phyloP scores from a whole-genome alignment of 164 flowering plant genomes.

The Nymphaea colorata region DNA sequence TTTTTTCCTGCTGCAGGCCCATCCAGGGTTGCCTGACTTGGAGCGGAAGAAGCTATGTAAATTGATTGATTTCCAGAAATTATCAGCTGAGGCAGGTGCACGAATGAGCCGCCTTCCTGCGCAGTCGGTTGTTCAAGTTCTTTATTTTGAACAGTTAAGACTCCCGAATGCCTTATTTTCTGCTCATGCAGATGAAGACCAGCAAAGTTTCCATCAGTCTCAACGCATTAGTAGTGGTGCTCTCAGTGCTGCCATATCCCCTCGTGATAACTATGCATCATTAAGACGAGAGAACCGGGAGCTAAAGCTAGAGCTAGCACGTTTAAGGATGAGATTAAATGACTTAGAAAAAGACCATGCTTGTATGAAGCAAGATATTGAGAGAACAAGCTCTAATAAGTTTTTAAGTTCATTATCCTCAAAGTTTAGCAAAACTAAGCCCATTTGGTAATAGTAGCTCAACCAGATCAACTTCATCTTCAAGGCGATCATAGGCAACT shows the following conservation, averaged over 20 bases:
- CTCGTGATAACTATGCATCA: constrained; percentile 91
- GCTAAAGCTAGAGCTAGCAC: constrained; percentile 82
- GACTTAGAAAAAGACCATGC: no score
- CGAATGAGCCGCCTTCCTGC: constrained; percentile 92
- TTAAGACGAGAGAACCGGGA: constrained; percentile 85
- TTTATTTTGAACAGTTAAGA: constrained; percentile 81
- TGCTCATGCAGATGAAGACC: constrained; percentile 53
- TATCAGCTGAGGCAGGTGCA: constrained; percentile 89
- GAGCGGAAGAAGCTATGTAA: constrained; percentile 74
- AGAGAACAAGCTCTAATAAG: no score
- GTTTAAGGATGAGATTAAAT: constrained; percentile 78
- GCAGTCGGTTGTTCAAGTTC: constrained; percentile 88
- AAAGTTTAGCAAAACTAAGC: no score
- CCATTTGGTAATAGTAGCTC: no score
- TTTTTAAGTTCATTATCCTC: no score
- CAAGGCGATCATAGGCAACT: no score
- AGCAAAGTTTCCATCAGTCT: constrained; percentile 62
- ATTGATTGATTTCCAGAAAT: constrained; percentile 88
- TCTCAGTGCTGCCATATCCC: constrained; percentile 87
- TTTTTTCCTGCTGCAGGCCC: constrained; percentile 48
- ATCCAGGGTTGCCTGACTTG: constrained; percentile 56
- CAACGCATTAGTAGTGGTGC: constrained; percentile 91
- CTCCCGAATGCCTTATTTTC: constrained; percentile 61
- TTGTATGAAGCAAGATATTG: no score
- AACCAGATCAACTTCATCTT: no score